Percentiles rank a stretch among this genome's conserved stretches.
Evolutionary conservation across 129 eudicot genomes (phyloP).

Genomic region (Flaveria ramosissima): DNA sequence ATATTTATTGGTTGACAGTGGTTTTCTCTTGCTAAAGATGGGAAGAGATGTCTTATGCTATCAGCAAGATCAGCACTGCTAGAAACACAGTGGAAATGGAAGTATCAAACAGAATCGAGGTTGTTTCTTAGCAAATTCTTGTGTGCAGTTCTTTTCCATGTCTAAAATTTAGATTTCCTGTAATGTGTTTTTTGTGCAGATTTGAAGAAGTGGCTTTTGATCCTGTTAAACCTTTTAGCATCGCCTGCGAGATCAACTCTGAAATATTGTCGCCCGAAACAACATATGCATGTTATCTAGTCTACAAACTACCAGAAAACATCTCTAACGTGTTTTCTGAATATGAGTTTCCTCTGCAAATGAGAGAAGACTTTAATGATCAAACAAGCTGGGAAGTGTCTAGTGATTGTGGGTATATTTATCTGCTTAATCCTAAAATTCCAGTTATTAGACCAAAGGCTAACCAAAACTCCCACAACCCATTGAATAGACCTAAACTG

Average conservation of each 20-base stretch:
- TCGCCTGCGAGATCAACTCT: neutral
- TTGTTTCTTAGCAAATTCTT: too few species aligned
- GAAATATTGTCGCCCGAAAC: neutral
- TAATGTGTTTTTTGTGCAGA: neutral
- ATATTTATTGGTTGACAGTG: neutral
- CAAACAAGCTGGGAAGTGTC: too few species aligned
- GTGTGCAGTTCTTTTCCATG: too few species aligned
- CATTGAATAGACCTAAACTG: constrained; percentile 6
- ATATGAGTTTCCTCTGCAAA: neutral
- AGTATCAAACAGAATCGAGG: too few species aligned
- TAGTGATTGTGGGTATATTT: neutral
- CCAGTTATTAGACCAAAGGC: constrained; percentile 14
- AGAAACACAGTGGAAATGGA: too few species aligned
- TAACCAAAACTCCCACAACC: constrained; percentile 7
- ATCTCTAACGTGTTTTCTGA: neutral
- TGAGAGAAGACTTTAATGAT: neutral
- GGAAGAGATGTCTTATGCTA: constrained; percentile 3
- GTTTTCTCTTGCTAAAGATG: neutral
- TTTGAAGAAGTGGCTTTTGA: neutral
- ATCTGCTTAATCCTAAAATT: constrained; percentile 9
- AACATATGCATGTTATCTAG: constrained; percentile 9
- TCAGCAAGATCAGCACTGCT: neutral
- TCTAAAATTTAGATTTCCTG: too few species aligned
- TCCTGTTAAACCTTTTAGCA: neutral
- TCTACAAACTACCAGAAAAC: neutral